Conservation (phyloP, 2,329 filamentous ascomycete genomes). For the Xylaria sp. region DNA sequence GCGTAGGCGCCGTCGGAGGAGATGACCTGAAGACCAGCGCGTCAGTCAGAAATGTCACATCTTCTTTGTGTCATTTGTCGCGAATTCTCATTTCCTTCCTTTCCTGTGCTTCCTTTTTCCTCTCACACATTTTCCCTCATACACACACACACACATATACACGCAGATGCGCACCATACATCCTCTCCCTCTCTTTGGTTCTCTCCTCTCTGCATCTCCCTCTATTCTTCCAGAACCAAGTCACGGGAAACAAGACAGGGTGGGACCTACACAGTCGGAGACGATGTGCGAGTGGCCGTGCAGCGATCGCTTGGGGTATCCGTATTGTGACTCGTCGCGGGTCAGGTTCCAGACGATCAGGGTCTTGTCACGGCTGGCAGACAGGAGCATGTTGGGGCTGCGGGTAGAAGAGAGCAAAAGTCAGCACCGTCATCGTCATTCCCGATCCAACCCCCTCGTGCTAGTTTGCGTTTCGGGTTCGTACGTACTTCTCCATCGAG, state of each 20-base stretch:
- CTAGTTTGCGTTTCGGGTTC: conserved; percentile 22
- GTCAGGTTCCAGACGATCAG: conserved; percentile 99
- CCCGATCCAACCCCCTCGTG: background rate
- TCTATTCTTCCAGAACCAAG: background rate
- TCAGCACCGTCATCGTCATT: conserved; percentile 46
- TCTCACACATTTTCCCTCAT: background rate
- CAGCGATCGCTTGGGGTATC: conserved; percentile 98
- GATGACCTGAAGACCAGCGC: conserved; percentile 77
- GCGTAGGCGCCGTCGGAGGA: conserved; percentile 99
- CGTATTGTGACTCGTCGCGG: conserved; percentile 97
- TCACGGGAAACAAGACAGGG: background rate
- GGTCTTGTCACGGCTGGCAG: conserved; percentile 96
- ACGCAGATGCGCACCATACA: background rate
- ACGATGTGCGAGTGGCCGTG: conserved; percentile 99
- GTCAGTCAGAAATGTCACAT: conserved; percentile 40
- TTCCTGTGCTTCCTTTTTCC: background rate
- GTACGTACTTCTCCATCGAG: conserved; percentile 94
- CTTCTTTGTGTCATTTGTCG: background rate
- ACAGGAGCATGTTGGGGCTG: conserved; percentile 99
- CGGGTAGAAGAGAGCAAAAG: conserved; percentile 35
- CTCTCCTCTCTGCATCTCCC: background rate
- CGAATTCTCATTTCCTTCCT: background rate
- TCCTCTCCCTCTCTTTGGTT: background rate
- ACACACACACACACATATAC: background rate
- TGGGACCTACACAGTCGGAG: conserved; percentile 93